Evolutionary conservation across 2,329 filamentous ascomycete species (phyloP), one percentile per base, ranked within the genome.

Genomic region (Orbilia blumenaviensis): DNA sequence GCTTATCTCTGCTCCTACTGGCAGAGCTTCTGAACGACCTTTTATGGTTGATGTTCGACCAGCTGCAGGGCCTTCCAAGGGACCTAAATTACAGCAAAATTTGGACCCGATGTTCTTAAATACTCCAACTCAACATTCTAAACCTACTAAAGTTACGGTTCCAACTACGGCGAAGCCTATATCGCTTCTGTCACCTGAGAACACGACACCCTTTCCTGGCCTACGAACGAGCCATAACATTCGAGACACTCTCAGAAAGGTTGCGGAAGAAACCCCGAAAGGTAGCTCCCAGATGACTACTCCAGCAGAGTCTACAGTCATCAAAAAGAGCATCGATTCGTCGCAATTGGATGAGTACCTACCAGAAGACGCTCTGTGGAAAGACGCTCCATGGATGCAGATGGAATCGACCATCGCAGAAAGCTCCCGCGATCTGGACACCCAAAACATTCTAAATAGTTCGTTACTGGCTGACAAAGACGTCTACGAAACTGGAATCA

Each of bases 191-290:
- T 0, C 48, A 5, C 52, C 52, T 7, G 38, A 48, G 41, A 21
- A 56, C 23, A 9, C 18, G 16, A 44, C 41, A 6, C 62, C 52
- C 12, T 50, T 75, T 29, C 62, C 54, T n/a, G 63, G 62, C 9
- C 14, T 75, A 34, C 56, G 54, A 58, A 50, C 50, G 23, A 25
- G 16, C 6, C 32, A 48, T 29, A 42, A 10, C 12, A 27, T 75
- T 10, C 29, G 16, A 2, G 60, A 75, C 5, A 67, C 46, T 14
- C 27, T 75, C 0, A 56, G 36, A 41, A 52, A 38, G 42, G 62
- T 42, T 42, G 46, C 62, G 4, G 42, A 32, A 10, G 27, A 23
- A 12, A 62, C 69, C 8, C 63, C 61, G 8, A 44, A 44, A 16
- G 62, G 46, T 8, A 46, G 14, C 29, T 52, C 29, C 12, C 9